Percentiles rank a stretch among this genome's conserved stretches.
Conservation (phyloP, 2,329 filamentous ascomycete genomes). For the Arthroderma sp. region DNA sequence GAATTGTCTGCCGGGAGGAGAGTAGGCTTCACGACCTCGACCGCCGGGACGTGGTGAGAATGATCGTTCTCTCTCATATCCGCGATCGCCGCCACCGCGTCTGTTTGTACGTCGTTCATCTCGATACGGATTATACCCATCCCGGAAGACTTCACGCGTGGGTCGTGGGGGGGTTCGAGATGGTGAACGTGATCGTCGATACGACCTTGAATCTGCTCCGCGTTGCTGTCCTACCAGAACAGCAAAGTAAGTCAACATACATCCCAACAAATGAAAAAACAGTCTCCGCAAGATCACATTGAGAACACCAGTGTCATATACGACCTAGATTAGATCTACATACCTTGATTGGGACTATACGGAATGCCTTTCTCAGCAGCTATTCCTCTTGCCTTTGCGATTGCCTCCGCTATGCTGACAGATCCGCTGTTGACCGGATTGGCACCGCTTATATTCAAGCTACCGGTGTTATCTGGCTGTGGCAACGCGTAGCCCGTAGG, state of each 20-base stretch:
- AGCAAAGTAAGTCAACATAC: background rate
- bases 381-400: constrained; percentile 71
- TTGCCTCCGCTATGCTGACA: constrained; percentile 69
- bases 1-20: constrained; percentile 42
- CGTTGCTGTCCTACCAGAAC: background rate
- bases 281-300: background rate
- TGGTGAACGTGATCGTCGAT: constrained; percentile 40
- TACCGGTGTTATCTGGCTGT: constrained; percentile 45
- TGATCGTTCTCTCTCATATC: constrained; percentile 54
- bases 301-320: background rate
- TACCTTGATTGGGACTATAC: constrained; percentile 30
- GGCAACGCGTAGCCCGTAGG: constrained; percentile 31
- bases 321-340: background rate
- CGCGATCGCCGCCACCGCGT: constrained; percentile 37
- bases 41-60: constrained; percentile 52
- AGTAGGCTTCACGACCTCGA: constrained; percentile 42
- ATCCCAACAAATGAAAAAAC: background rate
- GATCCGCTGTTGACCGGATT: constrained; percentile 68
- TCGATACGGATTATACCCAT: constrained; percentile 69
- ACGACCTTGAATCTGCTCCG: constrained; percentile 35
- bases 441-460: constrained; percentile 65
- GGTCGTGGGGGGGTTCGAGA: constrained; percentile 55
- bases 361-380: constrained; percentile 63
- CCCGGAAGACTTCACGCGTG: constrained; percentile 57
- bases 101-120: constrained; percentile 66